Conservation (phyloP, 495 filamentous ascomycete species). For the Baudoinia panamericana region DNA sequence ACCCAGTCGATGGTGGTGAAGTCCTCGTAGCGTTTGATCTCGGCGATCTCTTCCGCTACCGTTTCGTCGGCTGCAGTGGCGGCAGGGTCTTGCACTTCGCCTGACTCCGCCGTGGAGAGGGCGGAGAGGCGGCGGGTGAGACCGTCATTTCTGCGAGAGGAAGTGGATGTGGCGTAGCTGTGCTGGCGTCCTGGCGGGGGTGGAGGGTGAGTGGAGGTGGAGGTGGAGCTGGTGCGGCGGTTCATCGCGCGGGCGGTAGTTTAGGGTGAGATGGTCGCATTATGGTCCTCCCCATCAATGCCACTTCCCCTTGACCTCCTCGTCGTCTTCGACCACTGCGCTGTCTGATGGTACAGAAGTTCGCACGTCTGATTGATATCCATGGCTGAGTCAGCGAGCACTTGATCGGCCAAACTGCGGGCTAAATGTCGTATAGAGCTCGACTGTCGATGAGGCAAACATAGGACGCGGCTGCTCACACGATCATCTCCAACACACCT, state of each 20-base stretch:
- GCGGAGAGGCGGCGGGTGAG: constrained; percentile 59
- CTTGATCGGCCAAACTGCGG: too few species aligned
- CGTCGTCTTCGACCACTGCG: too few species aligned
- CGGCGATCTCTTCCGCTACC: constrained; percentile 86
- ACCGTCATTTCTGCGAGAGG: constrained; percentile 29
- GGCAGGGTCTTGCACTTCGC: constrained; percentile 36
- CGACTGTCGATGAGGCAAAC: too few species aligned
- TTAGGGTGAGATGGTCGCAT: too few species aligned
- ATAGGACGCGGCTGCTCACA: too few species aligned
- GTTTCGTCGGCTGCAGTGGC: constrained; percentile 32
- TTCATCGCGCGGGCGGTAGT: constrained; percentile 33
- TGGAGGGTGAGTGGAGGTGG: constrained; percentile 15
- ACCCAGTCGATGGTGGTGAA: constrained; percentile 99
- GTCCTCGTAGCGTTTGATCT: constrained; percentile 95
- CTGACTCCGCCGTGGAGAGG: constrained; percentile 49
- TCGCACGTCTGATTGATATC: too few species aligned
- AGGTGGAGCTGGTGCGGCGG: constrained; percentile 27
- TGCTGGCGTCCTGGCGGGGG: constrained; percentile 22
- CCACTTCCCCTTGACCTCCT: too few species aligned
- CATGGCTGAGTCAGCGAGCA: too few species aligned
- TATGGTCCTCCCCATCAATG: too few species aligned
- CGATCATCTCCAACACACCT: too few species aligned
- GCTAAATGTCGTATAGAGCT: too few species aligned
- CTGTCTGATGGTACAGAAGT: too few species aligned
- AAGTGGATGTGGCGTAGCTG: constrained; percentile 35